Conservation (phyloP, 176 grass and related monocot genomes). For the Cenchrus purpureus region DNA sequence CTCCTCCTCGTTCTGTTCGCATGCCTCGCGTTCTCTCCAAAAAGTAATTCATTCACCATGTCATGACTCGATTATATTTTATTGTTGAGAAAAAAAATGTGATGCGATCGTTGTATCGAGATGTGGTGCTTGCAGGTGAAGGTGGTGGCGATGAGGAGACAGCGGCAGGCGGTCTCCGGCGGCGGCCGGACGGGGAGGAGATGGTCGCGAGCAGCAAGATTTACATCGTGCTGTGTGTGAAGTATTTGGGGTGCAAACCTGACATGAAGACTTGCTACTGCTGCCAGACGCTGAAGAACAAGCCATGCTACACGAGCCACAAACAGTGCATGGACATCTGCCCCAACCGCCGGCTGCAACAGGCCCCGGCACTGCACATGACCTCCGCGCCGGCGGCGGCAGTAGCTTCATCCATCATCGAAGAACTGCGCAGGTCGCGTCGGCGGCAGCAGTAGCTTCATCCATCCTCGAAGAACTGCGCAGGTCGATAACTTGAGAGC, state of each 20-base stretch:
- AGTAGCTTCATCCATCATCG: too few relatives aligned
- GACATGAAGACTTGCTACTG: background rate
- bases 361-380: too few relatives aligned
- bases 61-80: background rate
- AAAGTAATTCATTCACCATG: background rate
- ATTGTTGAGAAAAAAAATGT: background rate
- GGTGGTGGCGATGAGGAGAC: background rate
- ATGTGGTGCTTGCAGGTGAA: background rate
- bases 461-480: too few relatives aligned
- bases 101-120: background rate
- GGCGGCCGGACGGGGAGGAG: background rate
- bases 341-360: too few relatives aligned
- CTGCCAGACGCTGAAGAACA: background rate
- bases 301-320: too few relatives aligned
- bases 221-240: background rate
- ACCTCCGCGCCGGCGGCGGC: too few relatives aligned
- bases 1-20: background rate
- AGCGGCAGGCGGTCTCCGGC: background rate
- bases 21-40: background rate
- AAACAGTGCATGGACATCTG: too few relatives aligned
- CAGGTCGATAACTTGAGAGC: too few relatives aligned
- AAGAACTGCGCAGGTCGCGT: too few relatives aligned
- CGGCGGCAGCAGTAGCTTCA: too few relatives aligned
- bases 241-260: background rate
- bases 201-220: background rate